phyloP scores from a whole-genome alignment of 768 basidiomycete genomes.

The Panellus pusillus region DNA sequence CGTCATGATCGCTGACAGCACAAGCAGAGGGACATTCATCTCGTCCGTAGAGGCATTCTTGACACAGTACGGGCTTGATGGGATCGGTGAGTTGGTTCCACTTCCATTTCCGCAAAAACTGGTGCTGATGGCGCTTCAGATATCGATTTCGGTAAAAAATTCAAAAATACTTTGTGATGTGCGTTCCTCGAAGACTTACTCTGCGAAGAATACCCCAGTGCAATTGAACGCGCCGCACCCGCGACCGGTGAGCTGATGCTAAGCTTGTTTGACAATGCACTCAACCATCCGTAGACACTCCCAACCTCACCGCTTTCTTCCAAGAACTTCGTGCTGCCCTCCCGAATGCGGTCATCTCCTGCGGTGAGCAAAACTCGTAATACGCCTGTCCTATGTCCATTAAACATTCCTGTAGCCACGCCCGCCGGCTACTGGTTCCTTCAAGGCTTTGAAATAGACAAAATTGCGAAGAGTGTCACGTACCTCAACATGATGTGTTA shows the following conservation, averaged over 20 bases:
- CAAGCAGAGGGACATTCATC: slow-evolving; percentile 22
- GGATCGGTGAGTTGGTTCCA: slow-evolving; percentile 8
- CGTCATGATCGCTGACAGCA: slow-evolving; percentile 18
- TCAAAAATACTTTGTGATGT: neutral
- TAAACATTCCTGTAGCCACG: slow-evolving; percentile 3
- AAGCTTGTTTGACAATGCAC: neutral
- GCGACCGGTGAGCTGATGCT: slow-evolving; percentile 14
- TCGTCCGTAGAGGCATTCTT: slow-evolving; percentile 19
- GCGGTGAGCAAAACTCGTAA: neutral
- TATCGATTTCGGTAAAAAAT: slow-evolving; percentile 21
- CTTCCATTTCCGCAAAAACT: neutral
- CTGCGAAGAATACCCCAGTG: slow-evolving; percentile 18
- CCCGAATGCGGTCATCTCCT: slow-evolving; percentile 10
- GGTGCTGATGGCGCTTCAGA: neutral
- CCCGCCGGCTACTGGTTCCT: slow-evolving; percentile 25
- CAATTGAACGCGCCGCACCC: slow-evolving; percentile 22
- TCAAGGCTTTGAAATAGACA: slow-evolving; percentile 27
- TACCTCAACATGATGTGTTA: slow-evolving; percentile 29
- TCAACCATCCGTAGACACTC: slow-evolving; percentile 18
- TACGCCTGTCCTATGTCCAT: too few relatives aligned
- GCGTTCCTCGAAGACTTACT: neutral
- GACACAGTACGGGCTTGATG: slow-evolving; percentile 17
- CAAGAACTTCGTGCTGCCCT: slow-evolving; percentile 19
- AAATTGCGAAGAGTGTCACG: slow-evolving; percentile 17
- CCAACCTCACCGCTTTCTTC: slow-evolving; percentile 24